Base-by-base conservation (phyloP, 176 grass and related monocot species). In the Oryza australiensis region DNA sequence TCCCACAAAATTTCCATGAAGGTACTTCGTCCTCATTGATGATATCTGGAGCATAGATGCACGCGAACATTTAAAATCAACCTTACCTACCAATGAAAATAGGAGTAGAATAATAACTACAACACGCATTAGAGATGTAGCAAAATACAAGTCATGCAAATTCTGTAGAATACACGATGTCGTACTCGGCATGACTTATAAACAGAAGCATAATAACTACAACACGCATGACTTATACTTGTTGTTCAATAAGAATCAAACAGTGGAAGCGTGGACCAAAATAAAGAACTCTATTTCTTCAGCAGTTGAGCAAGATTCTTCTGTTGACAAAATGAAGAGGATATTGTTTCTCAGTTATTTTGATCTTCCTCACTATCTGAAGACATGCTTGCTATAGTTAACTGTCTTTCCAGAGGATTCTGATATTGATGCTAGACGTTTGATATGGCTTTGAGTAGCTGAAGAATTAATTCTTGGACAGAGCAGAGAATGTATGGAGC, bases 351-450 rank as follows among this genome's bases (percentile, higher is more conserved):
- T 86, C 2, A 86, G 83, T 24, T 86, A 86, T 43, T 59, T 32
- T 49, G 68, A 86, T 12, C 76, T 80, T 62, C 75, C 75, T 26
- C 72, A 62, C 16, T 1, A 72, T 35, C 75, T 80, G 3, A 86
- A 49, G 59, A 49, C 33, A 2, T 86, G 83, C 51, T 73, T 86
- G 53, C 4, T 86, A 16, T 80, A 86, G 26, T 5, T 72, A 26
- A 86, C 64, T 72, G 57, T 86, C 0, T 86, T 62, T 62, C 83
- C 73, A 3, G 75, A 86, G 35, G 83, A 86, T 72, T 64, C 45
- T 32, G 7, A 4, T 0, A 86, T 86, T 48, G 4, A 64, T 14
- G 12, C 15, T 11, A 26, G 12, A 29, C 0, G 4, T 9, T 48
- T 86, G 64, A 63, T 73, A 71, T n/a, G 53, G 41, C 23, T 20